Base-by-base conservation (phyloP, 371 early-diverging fungal species). In the Rhizopus delemar region DNA sequence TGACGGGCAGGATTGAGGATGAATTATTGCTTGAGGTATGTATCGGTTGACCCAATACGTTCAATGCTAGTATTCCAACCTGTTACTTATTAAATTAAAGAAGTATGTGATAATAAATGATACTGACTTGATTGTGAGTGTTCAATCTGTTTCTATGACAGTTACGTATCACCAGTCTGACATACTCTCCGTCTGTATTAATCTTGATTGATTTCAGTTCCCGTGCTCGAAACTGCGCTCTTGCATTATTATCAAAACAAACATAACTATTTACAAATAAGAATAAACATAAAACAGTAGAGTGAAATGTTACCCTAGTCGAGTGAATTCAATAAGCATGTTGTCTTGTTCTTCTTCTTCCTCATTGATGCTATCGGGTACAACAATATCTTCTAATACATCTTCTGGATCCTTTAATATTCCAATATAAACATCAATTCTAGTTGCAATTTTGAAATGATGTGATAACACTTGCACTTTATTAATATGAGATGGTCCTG, bases 361-460 rank as follows among this genome's bases (percentile, higher is more conserved):
- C 9, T 63, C 63, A 31, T 60, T 51, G 12, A 56, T 59, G 36
- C 53, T 56, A 41, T 69, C 62, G 13, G 62, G 53, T 28, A 41
- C 58, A 34, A 32, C 32, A 16, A 68, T 53, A n/a, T 60, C 60
- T 15, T 65, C 66, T 22, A 67, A 31, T 32, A 58, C 46, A 15
- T 66, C 68, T 39, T 60, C 33, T 16, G 66, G 46, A 15, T 75
- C 73, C 53, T 75, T 75, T 28, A 75, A 49, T 9, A 65, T 41
- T 2, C 78, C 90, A 53, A 88, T 69, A 68, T 80, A 87, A 53
- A 91, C 81, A 57, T 90, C 91, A 29, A 92, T 74, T 58, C 78
- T 82, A n/a, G 87, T 85, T 4, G 92, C 82, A 54, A 92, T 90
- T 71, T 89, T 92, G 77, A 84, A 92, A 65, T 92, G 92, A 68